Evolutionary conservation across 495 filamentous ascomycete species (phyloP).

Genomic region (Lindgomyces ingoldianus): DNA sequence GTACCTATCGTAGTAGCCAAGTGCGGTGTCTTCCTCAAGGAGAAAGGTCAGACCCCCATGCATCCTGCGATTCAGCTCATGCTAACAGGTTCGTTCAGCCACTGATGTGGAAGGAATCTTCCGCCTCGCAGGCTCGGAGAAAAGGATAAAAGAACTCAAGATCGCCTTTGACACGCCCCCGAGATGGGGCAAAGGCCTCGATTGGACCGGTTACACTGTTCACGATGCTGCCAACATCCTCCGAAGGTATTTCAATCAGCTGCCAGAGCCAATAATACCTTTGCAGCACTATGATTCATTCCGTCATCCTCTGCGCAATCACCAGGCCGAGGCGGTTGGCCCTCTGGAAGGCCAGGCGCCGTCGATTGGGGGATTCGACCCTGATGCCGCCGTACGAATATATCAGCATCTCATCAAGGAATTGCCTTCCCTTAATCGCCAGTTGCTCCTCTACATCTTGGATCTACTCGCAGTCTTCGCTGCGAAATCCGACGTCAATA

Average conservation of each 20-base stretch:
- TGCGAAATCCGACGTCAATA: slow-evolving; percentile 93
- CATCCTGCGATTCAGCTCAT: too few species aligned
- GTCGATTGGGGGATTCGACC: slow-evolving; percentile 66
- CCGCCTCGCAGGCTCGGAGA: slow-evolving; percentile 92
- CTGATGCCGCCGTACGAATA: slow-evolving; percentile 69
- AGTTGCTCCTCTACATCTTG: slow-evolving; percentile 93
- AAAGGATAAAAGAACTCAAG: slow-evolving; percentile 95
- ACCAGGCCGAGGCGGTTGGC: slow-evolving; percentile 71
- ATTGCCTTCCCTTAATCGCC: slow-evolving; percentile 88
- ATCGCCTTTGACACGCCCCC: slow-evolving; percentile 91
- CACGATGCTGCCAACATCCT: slow-evolving; percentile 98
- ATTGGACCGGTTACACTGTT: slow-evolving; percentile 97
- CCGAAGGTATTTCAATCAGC: slow-evolving; percentile 88
- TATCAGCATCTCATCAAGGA: slow-evolving; percentile 93
- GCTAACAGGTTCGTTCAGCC: slow-evolving; percentile 54
- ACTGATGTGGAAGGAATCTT: slow-evolving; percentile 98
- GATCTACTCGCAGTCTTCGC: slow-evolving; percentile 98
- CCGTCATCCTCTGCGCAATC: slow-evolving; percentile 76
- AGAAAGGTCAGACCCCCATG: slow-evolving; percentile 96
- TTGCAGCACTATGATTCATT: slow-evolving; percentile 91
- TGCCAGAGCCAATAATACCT: slow-evolving; percentile 95
- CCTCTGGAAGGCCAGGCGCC: slow-evolving; percentile 56
- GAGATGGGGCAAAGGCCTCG: slow-evolving; percentile 91
- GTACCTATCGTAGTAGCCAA: slow-evolving; percentile 98
- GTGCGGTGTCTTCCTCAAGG: slow-evolving; percentile 96